These are phyloP conservation scores for Trichodelitschia bisporula DNA, from an alignment of 495 filamentous ascomycete genomes.

Conservation along the genomic window DNA sequence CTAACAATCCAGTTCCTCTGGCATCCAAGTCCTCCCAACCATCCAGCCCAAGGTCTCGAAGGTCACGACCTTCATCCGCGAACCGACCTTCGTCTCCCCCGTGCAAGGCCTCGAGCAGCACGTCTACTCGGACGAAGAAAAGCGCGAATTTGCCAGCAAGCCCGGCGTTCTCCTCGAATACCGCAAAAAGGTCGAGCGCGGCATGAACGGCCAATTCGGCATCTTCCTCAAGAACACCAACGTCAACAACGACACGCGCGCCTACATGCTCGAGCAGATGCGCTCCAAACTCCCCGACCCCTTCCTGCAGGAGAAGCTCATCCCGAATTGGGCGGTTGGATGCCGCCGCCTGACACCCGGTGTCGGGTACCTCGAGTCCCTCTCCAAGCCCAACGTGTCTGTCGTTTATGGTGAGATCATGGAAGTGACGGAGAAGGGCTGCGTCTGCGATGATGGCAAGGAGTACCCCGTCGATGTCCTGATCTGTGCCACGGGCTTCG, in stretches of 20 bases:
- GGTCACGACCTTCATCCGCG: constrained; percentile 15
- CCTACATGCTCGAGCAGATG: constrained; percentile 25
- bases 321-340: constrained; percentile 9
- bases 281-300: too few species aligned
- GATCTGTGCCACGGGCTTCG: constrained; percentile 26
- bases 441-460: constrained; percentile 10
- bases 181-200: constrained; percentile 9
- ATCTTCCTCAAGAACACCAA: constrained; percentile 19
- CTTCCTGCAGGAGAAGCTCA: too few species aligned
- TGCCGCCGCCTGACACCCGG: constrained; percentile 13
- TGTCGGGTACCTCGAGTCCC: constrained; percentile 14
- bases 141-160: constrained; percentile 12
- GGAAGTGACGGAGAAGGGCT: constrained; percentile 8
- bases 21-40: constrained; percentile 10
- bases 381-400: constrained; percentile 11
- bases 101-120: constrained; percentile 17
- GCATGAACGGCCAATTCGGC: constrained; percentile 22
- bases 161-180: constrained; percentile 7
- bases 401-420: constrained; percentile 12
- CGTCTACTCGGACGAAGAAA: constrained; percentile 15
- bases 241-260: constrained; percentile 15
- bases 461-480: constrained; percentile 14
- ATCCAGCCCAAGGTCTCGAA: constrained; percentile 7
- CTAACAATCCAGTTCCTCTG: constrained; percentile 8
- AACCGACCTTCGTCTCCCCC: constrained; percentile 15